Evolutionary conservation across 2,329 filamentous ascomycete genomes (phyloP), one percentile per base, ranked within the genome.

Genomic region (Endothia cerciana): DNA sequence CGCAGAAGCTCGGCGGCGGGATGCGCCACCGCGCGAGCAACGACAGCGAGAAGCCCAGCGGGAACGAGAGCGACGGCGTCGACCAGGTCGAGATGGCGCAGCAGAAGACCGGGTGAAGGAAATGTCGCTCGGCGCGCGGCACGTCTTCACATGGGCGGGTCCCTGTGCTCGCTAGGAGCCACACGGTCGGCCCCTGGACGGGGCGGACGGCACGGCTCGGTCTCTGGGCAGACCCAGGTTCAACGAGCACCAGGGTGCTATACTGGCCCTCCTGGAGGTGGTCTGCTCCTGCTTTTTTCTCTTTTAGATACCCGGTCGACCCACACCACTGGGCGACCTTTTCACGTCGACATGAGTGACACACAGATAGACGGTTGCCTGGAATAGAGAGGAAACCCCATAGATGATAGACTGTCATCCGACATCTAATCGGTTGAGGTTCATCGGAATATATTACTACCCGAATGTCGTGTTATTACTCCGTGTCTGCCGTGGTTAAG

Each of bases 251-350:
- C 33, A 36, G 33, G 33, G 33, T 36, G 33, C 33, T 36, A 36
- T 36, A 10, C 5, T 36, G 33, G n/a, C n/a, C 10, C 10, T 36
- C 10, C 33, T 10, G n/a, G 19, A 4, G 43, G 43, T 25, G n/a
- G 22, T 53, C 38, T 51, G 60, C 28, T 53, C 53, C n/a, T n/a
- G n/a, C n/a, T 51, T 45, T 19, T 62, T 55, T 45, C 41, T 63
- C n/a, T 28, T 22, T 60, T 58, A 62, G 65, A 67, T 67, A 67
- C 65, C 65, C 65, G 59, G 65, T 65, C 59, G 55, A 56, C 45
- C 58, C 58, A 28, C 53, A 41, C 22, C 19, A 28, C 43, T 8
- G 59, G 63, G 55, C 63, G 63, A 53, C 45, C 62, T 58, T 60
- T 58, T 62, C 30, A 62, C 25, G 45, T 67, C 55, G 63, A 49